A percentile compares a stretch with the other conserved stretches of the same genome.
Conservation (phyloP, 495 filamentous ascomycete genomes). For the Aspergillus carlsbadensis region DNA sequence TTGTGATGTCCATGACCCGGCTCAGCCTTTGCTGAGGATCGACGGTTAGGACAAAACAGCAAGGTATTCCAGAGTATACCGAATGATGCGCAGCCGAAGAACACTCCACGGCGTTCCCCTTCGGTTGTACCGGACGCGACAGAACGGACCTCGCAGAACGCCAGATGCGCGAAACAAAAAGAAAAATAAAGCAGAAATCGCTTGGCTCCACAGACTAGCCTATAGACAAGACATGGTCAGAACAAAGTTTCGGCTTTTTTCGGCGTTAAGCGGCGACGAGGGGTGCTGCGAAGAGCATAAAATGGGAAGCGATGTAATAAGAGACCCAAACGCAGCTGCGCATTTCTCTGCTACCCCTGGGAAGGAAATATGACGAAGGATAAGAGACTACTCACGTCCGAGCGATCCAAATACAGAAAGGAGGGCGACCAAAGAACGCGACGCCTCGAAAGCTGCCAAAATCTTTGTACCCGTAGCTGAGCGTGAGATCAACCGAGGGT, state of each 20-base stretch:
- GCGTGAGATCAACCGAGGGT: not conserved
- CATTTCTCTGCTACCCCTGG: not conserved
- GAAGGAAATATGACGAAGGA: not conserved
- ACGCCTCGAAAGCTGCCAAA: not conserved
- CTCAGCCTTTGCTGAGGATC: conserved; percentile 35
- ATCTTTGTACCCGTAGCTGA: not conserved
- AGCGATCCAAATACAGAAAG: not conserved
- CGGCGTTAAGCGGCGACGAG: not conserved
- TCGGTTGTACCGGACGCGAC: not conserved
- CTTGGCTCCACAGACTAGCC: not conserved
- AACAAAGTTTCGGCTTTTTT: not conserved
- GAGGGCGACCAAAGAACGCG: not conserved
- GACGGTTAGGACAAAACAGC: conserved; percentile 31
- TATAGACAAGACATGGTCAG: conserved; percentile 3
- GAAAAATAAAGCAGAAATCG: too few species aligned
- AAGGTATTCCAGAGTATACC: conserved; percentile 20
- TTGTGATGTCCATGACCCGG: conserved; percentile 68
- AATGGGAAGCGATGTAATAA: conserved; percentile 1
- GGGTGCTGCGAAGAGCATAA: not conserved
- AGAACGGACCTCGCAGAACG: not conserved
- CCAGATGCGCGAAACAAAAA: not conserved
- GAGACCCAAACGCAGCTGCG: not conserved
- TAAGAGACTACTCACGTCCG: conserved; percentile 2
- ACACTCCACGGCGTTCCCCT: conserved; percentile 16
- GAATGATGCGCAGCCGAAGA: conserved; percentile 23